Base-by-base conservation (phyloP, 2,329 filamentous ascomycete genomes). In the Sporothrix inflata region DNA sequence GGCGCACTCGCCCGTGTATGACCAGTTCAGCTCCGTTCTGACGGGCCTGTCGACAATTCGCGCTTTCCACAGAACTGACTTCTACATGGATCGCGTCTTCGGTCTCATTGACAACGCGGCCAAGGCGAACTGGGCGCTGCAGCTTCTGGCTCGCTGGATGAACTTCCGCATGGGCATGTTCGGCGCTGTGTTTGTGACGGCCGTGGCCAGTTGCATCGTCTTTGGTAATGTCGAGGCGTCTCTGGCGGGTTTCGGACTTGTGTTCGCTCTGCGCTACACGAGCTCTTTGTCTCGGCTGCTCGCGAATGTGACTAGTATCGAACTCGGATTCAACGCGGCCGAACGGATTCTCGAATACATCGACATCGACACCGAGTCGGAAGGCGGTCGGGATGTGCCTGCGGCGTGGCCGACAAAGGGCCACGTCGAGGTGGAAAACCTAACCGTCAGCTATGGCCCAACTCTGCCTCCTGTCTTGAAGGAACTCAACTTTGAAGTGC, bases 341-440 rank as follows among this genome's bases (percentile, higher is more conserved):
- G 83, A 84, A 75, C 77, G 83, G n/a, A 80, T 84, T 7, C 71
- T 83, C n/a, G 83, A 84, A 74, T 84, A 84, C 76, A 77, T 80
- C 1, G 79, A 82, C 38, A 78, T 84, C 65, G 78, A 78, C 75
- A 81, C 79, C 2, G 82, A 83, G 74, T 76, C 79, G 69, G 73
- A 82, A 45, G 82, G 77, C 47, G 80, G 79, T 4, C 66, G 71
- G 5, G 78, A 79, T 14, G 79, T 79, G 4, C 80, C 82, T 1
- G 79, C 80, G 3, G 79, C 79, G 1, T 85, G 84, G 84, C 84
- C 84, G 12, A 77, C 77, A 0, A 74, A 80, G 71, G 83, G 83
- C 6, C 75, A 73, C 47, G 77, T 86, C 38, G 79, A 81, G 63
- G 79, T 85, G 27, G 76, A 80, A 1, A 77, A 82, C 69, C 72